These are phyloP conservation scores for Nicotiana knightiana DNA, from an alignment of 257 asterid species.

Conservation along the genomic window DNA sequence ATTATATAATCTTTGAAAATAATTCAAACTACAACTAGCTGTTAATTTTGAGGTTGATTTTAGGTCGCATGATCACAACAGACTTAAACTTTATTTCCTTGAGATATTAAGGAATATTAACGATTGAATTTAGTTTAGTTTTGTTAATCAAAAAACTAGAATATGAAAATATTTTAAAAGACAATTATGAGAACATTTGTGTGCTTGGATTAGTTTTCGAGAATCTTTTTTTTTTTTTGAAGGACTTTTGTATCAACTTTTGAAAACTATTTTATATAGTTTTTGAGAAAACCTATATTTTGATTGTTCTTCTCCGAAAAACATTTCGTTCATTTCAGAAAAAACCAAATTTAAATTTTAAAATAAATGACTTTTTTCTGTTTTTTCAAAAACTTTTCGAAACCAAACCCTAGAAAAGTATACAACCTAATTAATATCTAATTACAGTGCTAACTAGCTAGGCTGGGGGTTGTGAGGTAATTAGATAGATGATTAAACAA, in stretches of 20 bases:
- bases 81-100: not conserved
- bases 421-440: not conserved
- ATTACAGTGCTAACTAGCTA: not conserved
- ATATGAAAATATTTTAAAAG: not conserved
- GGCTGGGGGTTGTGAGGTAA: not conserved
- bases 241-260: not conserved
- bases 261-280: no score
- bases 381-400: not conserved
- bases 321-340: not conserved
- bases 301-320: not conserved
- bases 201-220: not conserved
- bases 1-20: not conserved
- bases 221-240: not conserved
- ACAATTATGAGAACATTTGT: not conserved
- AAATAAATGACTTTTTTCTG: not conserved
- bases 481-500: not conserved
- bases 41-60: no score
- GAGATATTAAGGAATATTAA: not conserved
- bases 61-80: no score
- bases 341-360: no score
- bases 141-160: not conserved
- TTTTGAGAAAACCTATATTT: no score
- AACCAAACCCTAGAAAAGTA: not conserved
- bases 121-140: not conserved
- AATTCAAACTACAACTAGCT: not conserved